Evolutionary conservation across 2,329 filamentous ascomycete species (phyloP), one percentile per base, ranked within the genome.

Genomic region (Phyllosticta citribraziliensis): DNA sequence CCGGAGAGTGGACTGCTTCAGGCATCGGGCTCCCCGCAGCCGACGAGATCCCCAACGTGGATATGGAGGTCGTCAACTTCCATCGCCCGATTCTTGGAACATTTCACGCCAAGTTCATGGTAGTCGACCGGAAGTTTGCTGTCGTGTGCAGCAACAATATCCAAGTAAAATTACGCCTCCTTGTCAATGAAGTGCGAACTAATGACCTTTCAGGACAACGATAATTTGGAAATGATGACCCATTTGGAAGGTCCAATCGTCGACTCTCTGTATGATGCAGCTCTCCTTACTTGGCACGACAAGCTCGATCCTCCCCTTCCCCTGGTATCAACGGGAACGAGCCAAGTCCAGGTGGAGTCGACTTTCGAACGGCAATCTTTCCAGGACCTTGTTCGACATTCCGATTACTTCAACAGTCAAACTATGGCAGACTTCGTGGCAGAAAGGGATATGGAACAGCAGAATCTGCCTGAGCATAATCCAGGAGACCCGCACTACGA

Each of bases 151-250:
- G 88, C 74, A 91, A 91, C 70, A 93, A 92, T 67, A 88, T 92
- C 56, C 80, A 82, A 65, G 58, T 60, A 73, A 67, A 62, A 19
- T 47, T 14, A 5, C 40, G 24, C 57, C 33, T 35, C 24, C 22
- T 40, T 25, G 17, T 60, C 47, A 22, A 25, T 11, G 6, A 22
- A 5, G 10, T 11, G 11, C 11, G 11, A 2, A 35, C 19, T 40
- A 4, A 19, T 17, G 12, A 22, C 20, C 9, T 30, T 12, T 14
- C 14, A 61, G 59, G 85, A 90, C 65, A 92, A 91, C 58, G 86
- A 89, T 66, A 93, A 93, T 65, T 63, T 91, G 60, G 89, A 93
- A 72, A 91, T 93, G 88, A 85, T 90, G 82, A 79, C 83, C 2
- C 88, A 89, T 60, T 70, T 91, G 0, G 88, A 92, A 73, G 89